Evolutionary conservation across 768 basidiomycete species (phyloP), one percentile per base, ranked within the genome.

Genomic region (Suillus lakei): DNA sequence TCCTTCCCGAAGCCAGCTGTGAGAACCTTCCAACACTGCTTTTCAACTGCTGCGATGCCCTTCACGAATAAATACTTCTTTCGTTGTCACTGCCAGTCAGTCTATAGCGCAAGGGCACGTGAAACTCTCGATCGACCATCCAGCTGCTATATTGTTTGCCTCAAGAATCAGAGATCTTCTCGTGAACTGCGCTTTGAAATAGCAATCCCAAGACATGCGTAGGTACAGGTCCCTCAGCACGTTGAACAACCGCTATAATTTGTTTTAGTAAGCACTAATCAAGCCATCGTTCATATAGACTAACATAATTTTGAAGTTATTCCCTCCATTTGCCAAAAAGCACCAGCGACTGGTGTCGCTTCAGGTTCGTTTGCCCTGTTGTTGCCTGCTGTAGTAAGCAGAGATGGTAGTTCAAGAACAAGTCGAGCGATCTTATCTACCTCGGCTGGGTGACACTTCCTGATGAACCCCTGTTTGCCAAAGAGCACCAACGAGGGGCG

Each of bases 391-490:
- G 6, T 30, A 41, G 26, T 13, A 28, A 59, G 26, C 39, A 28
- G 5, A 58, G 39, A 38, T 58, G 26, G 16, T 28, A 59, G 12
- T 18, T 30, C 7, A 21, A 30, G 28, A 18, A 21, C 12, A 30
- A 54, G 18, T 41, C 18, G 18, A 41, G 16, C 18, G 3, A 21
- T 21, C 21, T 12, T 15, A 13, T 28, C 18, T 59, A 59, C 58
- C 58, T 41, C n/a, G 39, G 26, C 39, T 59, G 10, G 39, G 58
- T 28, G 18, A 41, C 12, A 41, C 26, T 41, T 41, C 39, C 18
- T 36, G 39, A 39, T 43, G 58, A 13, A 63, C 12, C 5, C 41
- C 18, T 28, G 50, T 60, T 38, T 38, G 30, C 62, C 62, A 63
- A 15, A 58, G 34, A 30, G 34, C 36, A 34, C 48, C 55, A 7